These are phyloP conservation scores for Ceratocystiopsis minuta DNA, from an alignment of 2,329 filamentous ascomycete species.

Conservation along the genomic window DNA sequence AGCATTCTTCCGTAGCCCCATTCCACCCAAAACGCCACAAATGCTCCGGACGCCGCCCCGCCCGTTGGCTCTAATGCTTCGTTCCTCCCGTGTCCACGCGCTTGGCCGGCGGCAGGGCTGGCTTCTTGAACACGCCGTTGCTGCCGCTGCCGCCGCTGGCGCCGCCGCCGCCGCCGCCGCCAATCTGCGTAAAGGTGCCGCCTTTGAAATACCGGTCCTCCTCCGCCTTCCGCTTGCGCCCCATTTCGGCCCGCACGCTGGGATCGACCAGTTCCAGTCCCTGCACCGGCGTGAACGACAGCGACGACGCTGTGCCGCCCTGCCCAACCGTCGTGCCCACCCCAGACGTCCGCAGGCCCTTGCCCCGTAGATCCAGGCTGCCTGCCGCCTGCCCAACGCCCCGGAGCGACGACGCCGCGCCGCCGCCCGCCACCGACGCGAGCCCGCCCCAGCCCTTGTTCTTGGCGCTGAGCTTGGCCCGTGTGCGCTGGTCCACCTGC, in stretches of 20 bases:
- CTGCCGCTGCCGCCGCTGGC: slow-evolving; percentile 9
- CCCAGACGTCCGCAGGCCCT: slow-evolving; percentile 64
- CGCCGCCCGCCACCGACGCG: slow-evolving; percentile 38
- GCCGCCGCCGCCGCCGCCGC: slow-evolving; percentile 26
- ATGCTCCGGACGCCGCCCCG: no score
- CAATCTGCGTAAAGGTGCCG: slow-evolving; percentile 87
- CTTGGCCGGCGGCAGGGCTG: slow-evolving; percentile 55
- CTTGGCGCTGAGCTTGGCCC: slow-evolving; percentile 84
- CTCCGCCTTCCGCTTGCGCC: slow-evolving; percentile 78
- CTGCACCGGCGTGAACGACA: slow-evolving; percentile 89
- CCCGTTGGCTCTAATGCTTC: slow-evolving; percentile 18
- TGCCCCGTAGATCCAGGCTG: slow-evolving; percentile 54
- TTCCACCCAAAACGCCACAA: no score
- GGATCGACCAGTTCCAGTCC: slow-evolving; percentile 91
- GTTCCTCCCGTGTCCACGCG: slow-evolving; percentile 46
- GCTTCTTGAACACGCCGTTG: slow-evolving; percentile 64
- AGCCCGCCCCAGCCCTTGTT: slow-evolving; percentile 79
- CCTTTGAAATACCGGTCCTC: slow-evolving; percentile 95
- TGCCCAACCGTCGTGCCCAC: slow-evolving; percentile 54
- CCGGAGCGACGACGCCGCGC: slow-evolving; percentile 62
- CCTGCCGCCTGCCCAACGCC: slow-evolving; percentile 51
- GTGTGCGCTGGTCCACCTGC: slow-evolving; percentile 83
- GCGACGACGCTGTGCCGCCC: slow-evolving; percentile 63
- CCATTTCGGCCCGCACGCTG: slow-evolving; percentile 73
- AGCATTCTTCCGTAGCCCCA: no score